These are phyloP conservation scores for Chaetomiaceae sp. DNA, from an alignment of 2,329 filamentous ascomycete genomes.

Conservation along the genomic window DNA sequence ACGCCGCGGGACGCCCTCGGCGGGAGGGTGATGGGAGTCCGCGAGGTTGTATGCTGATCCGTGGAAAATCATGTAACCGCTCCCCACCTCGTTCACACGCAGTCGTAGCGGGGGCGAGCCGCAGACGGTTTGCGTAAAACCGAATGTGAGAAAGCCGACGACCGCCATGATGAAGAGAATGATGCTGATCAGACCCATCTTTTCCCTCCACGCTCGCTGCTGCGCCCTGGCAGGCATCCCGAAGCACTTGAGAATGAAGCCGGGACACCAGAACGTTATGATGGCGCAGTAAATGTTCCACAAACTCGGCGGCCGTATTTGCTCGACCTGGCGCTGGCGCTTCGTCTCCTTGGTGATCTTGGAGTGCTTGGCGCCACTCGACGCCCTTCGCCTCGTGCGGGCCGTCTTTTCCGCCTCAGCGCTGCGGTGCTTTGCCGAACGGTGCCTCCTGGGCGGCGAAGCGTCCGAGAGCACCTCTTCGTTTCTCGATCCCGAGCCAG, in stretches of 20 bases:
- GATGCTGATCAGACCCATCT: constrained; percentile 93
- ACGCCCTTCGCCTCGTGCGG: constrained; percentile 30
- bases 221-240: constrained; percentile 81
- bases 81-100: constrained; percentile 72
- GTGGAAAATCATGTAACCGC: constrained; percentile 93
- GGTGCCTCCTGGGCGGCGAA: constrained; percentile 33
- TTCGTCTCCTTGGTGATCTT: constrained; percentile 57
- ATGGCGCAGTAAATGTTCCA: constrained; percentile 96
- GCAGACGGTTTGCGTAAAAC: constrained; percentile 87
- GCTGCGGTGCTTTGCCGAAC: constrained; percentile 30
- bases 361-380: constrained; percentile 44
- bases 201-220: constrained; percentile 91
- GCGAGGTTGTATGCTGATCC: constrained; percentile 82
- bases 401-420: constrained; percentile 35
- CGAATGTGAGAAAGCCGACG: constrained; percentile 94
- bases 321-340: constrained; percentile 51
- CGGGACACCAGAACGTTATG: constrained; percentile 90
- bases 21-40: constrained; percentile 69
- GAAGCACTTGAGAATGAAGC: constrained; percentile 76
- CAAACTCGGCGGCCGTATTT: constrained; percentile 71
- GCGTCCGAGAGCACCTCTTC: constrained; percentile 40
- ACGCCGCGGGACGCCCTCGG: constrained; percentile 63
- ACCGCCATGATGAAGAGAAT: constrained; percentile 81
- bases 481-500: constrained; percentile 39
- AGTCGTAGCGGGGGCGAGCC: constrained; percentile 64